Evolutionary conservation across 139 green algal species (phyloP), one percentile per base, ranked within the genome.

Genomic region (Diplosphaera chodatii): DNA sequence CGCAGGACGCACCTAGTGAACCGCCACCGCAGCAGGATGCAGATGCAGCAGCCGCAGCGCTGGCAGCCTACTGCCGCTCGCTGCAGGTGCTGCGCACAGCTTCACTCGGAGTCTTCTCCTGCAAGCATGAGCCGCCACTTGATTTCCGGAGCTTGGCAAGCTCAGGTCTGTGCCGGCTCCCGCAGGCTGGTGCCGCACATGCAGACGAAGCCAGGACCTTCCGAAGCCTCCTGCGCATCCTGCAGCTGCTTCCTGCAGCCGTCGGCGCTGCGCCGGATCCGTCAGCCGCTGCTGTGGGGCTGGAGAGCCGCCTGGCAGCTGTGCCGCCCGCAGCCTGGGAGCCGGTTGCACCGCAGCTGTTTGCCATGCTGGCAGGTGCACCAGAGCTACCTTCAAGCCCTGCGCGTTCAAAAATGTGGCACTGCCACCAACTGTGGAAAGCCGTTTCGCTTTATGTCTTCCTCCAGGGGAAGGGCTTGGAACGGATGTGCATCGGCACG

Each of bases 271-370:
- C n/a, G n/a, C n/a, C n/a, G 74, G 67, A 41, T 10, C 37, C 37
- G 37, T 20, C 37, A 10, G 10, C 37, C n/a, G n/a, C n/a, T n/a
- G n/a, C n/a, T n/a, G n/a, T n/a, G n/a, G n/a, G n/a, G n/a, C n/a
- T n/a, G n/a, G n/a, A n/a, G n/a, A n/a, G n/a, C n/a, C 8, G 8
- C 37, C 71, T 88, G n/a, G 55, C 32, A 23, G 16, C 32, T 48
- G 22, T 81, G 37, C 68, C 85, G 32, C 76, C 83, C 8, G 33
- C 62, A 1, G 72, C 64, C 0, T 91, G 87, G 87, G 74, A 80
- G 33, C 72, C 78, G 22, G 55, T 86, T 20, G 68, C 78, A 2
- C 80, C 85, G 5, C 87, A 91, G 80, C 83, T 92, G 37, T 69
- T 92, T 25, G 82, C 77, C 2, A 67, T 80, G 71, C 77, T 92